phyloP scores from a whole-genome alignment of 2,329 filamentous ascomycete genomes.

The Talaromyces sp. region DNA sequence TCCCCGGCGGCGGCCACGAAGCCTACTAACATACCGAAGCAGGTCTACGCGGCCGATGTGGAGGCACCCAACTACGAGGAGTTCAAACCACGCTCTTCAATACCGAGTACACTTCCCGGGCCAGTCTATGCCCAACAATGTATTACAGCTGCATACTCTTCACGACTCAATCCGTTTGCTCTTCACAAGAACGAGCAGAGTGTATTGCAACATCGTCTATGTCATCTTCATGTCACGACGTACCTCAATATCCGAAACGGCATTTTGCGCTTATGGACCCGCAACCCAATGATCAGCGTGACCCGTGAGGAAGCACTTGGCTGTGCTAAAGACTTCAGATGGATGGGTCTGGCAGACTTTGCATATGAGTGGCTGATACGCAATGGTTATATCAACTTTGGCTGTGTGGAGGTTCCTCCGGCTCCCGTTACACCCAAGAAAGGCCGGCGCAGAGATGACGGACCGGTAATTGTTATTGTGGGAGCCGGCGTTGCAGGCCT shows the following conservation, averaged over 20 bases:
- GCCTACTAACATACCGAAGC: background rate
- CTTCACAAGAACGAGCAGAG: constrained; percentile 81
- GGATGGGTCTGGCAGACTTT: constrained; percentile 83
- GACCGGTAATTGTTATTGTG: constrained; percentile 77
- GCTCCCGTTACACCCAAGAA: constrained; percentile 35
- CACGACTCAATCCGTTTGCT: constrained; percentile 82
- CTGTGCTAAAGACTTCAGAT: constrained; percentile 80
- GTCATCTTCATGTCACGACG: constrained; percentile 82
- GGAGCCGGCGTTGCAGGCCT: constrained; percentile 94
- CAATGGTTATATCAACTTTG: constrained; percentile 93
- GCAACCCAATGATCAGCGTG: constrained; percentile 78
- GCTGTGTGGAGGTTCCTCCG: constrained; percentile 72
- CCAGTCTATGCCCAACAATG: constrained; percentile 88
- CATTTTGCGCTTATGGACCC: constrained; percentile 84
- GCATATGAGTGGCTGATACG: constrained; percentile 91
- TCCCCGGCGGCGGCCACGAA: background rate
- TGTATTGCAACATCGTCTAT: constrained; percentile 76
- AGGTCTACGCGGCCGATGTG: background rate
- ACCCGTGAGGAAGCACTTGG: constrained; percentile 82
- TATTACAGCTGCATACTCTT: constrained; percentile 83
- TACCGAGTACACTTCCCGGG: constrained; percentile 69
- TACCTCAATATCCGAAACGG: constrained; percentile 96
- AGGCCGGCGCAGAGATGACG: constrained; percentile 46
- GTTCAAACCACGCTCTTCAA: constrained; percentile 74
- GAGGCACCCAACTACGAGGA: constrained; percentile 38